Percentiles rank a stretch among this genome's conserved stretches.
Conservation (phyloP, 73 alveolate species). For the Blepharisma stoltei region DNA sequence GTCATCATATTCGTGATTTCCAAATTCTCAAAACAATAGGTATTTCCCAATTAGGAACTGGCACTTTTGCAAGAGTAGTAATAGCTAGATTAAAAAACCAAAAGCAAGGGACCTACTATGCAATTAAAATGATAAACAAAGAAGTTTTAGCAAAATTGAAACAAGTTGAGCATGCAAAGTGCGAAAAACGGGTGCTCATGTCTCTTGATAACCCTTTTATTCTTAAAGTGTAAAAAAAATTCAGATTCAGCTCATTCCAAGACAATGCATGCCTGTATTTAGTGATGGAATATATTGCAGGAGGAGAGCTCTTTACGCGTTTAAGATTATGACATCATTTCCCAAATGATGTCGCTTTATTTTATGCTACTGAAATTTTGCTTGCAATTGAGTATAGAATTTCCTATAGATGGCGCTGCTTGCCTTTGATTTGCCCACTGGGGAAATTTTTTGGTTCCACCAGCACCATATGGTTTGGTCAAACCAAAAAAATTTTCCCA, state of each 20-base stretch:
- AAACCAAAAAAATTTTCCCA: too few relatives aligned
- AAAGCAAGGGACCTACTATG: background rate
- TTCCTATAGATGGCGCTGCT: too few relatives aligned
- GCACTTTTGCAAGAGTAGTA: conserved; percentile 24
- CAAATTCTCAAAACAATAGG: conserved; percentile 25
- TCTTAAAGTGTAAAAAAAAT: background rate
- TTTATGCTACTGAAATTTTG: background rate
- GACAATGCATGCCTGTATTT: background rate
- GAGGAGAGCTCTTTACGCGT: conserved; percentile 7
- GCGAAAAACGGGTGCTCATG: background rate
- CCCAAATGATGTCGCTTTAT: background rate
- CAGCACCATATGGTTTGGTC: too few relatives aligned
- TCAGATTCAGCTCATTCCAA: background rate
- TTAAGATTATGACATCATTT: background rate
- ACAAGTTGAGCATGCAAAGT: background rate
- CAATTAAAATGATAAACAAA: background rate
- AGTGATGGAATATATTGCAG: background rate
- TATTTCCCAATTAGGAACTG: conserved; percentile 10
- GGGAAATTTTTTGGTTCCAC: too few relatives aligned
- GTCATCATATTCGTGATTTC: background rate
- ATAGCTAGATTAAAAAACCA: background rate
- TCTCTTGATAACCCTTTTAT: background rate
- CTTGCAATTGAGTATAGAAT: background rate
- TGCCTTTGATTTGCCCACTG: too few relatives aligned
- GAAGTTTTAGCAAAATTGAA: background rate